Conservation (phyloP, 2,329 filamentous ascomycete species). For the Colletotrichum shisoi region DNA sequence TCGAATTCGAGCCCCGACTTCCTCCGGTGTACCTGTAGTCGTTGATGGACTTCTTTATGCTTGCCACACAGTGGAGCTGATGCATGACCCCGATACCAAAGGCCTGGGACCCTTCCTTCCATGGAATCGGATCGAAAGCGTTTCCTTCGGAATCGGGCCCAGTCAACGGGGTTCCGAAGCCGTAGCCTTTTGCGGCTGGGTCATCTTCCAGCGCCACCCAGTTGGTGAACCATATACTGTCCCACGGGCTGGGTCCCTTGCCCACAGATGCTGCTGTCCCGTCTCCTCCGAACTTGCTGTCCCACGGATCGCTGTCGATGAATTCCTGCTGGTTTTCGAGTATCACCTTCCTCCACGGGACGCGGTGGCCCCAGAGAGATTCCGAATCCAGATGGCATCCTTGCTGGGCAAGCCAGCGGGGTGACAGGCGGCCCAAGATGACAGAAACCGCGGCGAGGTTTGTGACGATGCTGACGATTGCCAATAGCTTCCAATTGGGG, state of each 20-base stretch:
- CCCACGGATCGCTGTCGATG: constrained; percentile 12
- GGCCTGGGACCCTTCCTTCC: constrained; percentile 2
- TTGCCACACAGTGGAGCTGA: constrained; percentile 8
- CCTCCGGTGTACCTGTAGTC: constrained; percentile 8
- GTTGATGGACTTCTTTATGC: constrained; percentile 9
- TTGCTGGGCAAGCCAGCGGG: neutral
- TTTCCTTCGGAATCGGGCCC: neutral
- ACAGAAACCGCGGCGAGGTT: neutral
- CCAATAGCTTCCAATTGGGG: neutral
- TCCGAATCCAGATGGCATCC: constrained; percentile 7
- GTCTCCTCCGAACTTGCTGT: constrained; percentile 5
- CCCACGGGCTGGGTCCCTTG: neutral
- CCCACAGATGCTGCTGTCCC: neutral
- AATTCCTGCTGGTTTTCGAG: constrained; percentile 3
- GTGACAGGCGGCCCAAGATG: neutral
- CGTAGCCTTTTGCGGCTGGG: neutral
- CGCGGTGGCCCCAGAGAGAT: neutral
- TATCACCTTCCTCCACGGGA: neutral
- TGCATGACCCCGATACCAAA: constrained; percentile 3
- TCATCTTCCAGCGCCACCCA: constrained; percentile 10
- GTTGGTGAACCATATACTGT: constrained; percentile 9
- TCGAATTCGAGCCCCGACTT: neutral
- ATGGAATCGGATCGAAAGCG: neutral
- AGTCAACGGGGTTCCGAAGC: constrained; percentile 2
- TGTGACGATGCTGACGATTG: neutral